Base-by-base conservation (phyloP, 768 basidiomycete species). In the Panus rudis region DNA sequence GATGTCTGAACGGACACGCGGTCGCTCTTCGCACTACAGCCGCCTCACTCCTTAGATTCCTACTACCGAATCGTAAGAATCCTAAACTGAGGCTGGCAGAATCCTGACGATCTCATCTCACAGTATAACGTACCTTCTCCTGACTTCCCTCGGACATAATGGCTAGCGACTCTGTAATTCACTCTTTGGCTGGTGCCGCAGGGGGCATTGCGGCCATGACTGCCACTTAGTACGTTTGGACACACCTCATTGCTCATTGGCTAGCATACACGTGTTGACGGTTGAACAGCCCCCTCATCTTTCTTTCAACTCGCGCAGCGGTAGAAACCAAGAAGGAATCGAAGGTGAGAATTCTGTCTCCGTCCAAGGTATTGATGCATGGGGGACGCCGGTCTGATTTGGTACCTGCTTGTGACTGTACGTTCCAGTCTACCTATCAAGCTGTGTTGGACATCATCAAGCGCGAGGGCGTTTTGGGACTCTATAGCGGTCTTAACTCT, bases 121-220 rank as follows among this genome's bases (percentile, higher is more conserved):
- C n/a, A n/a, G n/a, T n/a, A n/a, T n/a, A n/a, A n/a, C n/a, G n/a
- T n/a, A n/a, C n/a, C n/a, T n/a, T n/a, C n/a, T n/a, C n/a, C n/a
- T n/a, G n/a, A n/a, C n/a, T n/a, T n/a, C n/a, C n/a, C n/a, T n/a
- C 44, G 41, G 33, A 42, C 49, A 48, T 12, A 32, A 64, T 64
- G 63, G 27, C 53, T 22, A 60, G 56, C 49, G 89, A 97, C 63
- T 90, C 89, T 37, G 64, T 79, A 12, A 84, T 96, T 22, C 92
- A 97, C 53, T 77, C 93, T 27, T 56, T 87, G 11, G 88, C 93
- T 14, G 96, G 96, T 11, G 91, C 92, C 14, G 77, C 83, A 1
- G 93, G 91, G 37, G 94, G 94, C 20, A 84, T 94, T 54, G 63
- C 78, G 6, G 91, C 94, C 19, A 96, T 98, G 92, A 75, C 78